A percentile compares a stretch with the other conserved stretches of the same genome.
Evolutionary conservation across 2,329 filamentous ascomycete species (phyloP).

Genomic region (Daldinia sp.): DNA sequence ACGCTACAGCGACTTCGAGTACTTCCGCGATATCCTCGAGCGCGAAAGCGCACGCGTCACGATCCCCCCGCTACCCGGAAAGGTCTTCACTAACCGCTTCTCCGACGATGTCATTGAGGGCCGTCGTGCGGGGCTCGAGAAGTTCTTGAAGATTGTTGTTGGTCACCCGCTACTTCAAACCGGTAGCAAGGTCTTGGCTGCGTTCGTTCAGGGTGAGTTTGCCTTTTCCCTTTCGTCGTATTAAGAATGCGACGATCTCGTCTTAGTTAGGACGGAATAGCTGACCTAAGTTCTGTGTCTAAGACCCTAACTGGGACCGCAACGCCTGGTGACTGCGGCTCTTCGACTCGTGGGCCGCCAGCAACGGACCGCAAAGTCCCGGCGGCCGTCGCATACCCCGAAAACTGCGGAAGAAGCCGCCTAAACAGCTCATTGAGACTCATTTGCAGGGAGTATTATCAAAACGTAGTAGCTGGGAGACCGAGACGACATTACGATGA

Average conservation of each 20-base stretch:
- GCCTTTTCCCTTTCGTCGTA: constrained; percentile 1
- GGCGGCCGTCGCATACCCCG: constrained; percentile 46
- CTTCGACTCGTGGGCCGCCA: constrained; percentile 46
- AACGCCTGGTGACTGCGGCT: constrained; percentile 77
- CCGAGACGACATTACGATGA: constrained; percentile 37
- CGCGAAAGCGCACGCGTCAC: constrained; percentile 92
- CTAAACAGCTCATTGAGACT: constrained; percentile 40
- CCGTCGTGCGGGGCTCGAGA: constrained; percentile 86
- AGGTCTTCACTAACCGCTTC: constrained; percentile 98
- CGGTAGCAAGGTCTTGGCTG: constrained; percentile 93
- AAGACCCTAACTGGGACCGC: constrained; percentile 91
- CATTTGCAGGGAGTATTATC: constrained; percentile 28
- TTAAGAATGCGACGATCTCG: no score
- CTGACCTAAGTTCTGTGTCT: not conserved
- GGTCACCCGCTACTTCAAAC: constrained; percentile 97
- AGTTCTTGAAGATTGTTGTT: constrained; percentile 97
- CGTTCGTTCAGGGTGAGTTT: constrained; percentile 89
- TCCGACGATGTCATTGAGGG: constrained; percentile 98
- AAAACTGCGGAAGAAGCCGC: constrained; percentile 55
- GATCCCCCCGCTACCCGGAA: constrained; percentile 93
- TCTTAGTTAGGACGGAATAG: no score
- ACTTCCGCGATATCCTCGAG: constrained; percentile 98
- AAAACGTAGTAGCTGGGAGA: constrained; percentile 37
- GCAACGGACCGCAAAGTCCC: constrained; percentile 27
- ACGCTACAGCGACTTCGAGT: constrained; percentile 97